phyloP scores from a whole-genome alignment of 2,329 filamentous ascomycete genomes.

The Aspergillus aculeatus region DNA sequence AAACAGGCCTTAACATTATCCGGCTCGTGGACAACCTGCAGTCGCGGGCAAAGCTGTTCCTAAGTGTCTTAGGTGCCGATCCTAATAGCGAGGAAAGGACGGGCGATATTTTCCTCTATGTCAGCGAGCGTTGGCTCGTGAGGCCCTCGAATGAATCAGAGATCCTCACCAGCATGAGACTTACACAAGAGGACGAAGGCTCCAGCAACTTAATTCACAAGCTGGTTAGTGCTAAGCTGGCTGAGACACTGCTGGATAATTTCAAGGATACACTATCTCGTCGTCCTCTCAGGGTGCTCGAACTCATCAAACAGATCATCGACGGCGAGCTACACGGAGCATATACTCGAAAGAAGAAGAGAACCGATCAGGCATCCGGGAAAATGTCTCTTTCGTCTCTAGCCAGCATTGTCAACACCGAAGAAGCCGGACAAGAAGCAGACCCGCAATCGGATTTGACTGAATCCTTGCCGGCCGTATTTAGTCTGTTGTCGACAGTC shows the following conservation, averaged over 20 bases:
- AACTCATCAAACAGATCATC: constrained; percentile 44
- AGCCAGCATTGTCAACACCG: constrained; percentile 32
- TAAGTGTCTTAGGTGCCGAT: constrained; percentile 38
- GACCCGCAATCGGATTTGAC: constrained; percentile 25
- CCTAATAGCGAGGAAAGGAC: constrained; percentile 42
- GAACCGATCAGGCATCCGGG: constrained; percentile 7
- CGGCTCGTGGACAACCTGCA: constrained; percentile 37
- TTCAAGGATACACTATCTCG: constrained; percentile 45
- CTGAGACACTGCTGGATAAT: constrained; percentile 42
- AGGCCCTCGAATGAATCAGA: constrained; percentile 17
- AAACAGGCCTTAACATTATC: constrained; percentile 28
- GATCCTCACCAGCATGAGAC: constrained; percentile 12
- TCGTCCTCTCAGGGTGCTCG: constrained; percentile 40
- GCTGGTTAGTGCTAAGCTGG: constrained; percentile 42
- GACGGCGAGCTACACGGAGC: constrained; percentile 34
- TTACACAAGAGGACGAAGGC: constrained; percentile 23
- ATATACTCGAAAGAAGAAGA: constrained; percentile 10
- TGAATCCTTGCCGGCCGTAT: constrained; percentile 41
- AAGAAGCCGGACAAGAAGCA: constrained; percentile 17
- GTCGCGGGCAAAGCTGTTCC: constrained; percentile 38
- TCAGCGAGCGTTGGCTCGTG: constrained; percentile 44
- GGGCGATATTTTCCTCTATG: constrained; percentile 44
- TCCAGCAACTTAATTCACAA: constrained; percentile 33
- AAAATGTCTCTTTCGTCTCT: constrained; percentile 38
- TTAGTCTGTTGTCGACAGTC: constrained; percentile 45